phyloP scores from a whole-genome alignment of 306 rosid species.

The Casuarina glauca region DNA sequence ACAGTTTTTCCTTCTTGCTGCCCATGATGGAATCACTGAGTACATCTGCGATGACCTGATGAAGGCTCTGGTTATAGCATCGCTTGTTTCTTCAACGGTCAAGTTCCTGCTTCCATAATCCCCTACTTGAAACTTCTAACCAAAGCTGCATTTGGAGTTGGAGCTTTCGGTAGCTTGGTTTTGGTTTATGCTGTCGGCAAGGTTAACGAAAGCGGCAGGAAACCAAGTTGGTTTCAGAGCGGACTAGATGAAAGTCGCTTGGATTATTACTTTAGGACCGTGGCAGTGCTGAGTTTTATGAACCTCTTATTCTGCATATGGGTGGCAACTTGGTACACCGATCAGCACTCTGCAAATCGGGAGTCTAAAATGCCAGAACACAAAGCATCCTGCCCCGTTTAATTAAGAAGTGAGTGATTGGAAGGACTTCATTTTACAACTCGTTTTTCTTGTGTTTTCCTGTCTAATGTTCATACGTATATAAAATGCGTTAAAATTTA shows the following conservation, averaged over 20 bases:
- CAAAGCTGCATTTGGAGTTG: slow-evolving; percentile 21
- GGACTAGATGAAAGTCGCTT: slow-evolving; percentile 32
- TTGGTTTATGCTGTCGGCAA: too few species aligned
- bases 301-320: slow-evolving; percentile 12
- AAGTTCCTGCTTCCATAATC: not conserved
- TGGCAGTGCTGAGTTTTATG: slow-evolving; percentile 20
- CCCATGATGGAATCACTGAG: not conserved
- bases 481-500: too few species aligned
- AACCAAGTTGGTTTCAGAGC: slow-evolving; percentile 33
- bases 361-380: too few species aligned
- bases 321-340: slow-evolving; percentile 12
- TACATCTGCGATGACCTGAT: not conserved
- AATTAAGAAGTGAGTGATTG: too few species aligned
- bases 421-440: too few species aligned
- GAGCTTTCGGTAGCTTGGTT: slow-evolving; percentile 22
- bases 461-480: too few species aligned
- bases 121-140: not conserved
- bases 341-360: not conserved
- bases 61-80: slow-evolving; percentile 14
- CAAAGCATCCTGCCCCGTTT: too few species aligned
- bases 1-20: slow-evolving; percentile 29
- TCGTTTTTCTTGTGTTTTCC: too few species aligned
- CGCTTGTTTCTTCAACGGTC: not conserved
- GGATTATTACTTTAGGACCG: slow-evolving; percentile 36
- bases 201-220: too few species aligned